Percentiles rank a stretch among this genome's conserved stretches.
Conservation (phyloP, 805 yeast species). For the Yamadazyma insecticola region DNA sequence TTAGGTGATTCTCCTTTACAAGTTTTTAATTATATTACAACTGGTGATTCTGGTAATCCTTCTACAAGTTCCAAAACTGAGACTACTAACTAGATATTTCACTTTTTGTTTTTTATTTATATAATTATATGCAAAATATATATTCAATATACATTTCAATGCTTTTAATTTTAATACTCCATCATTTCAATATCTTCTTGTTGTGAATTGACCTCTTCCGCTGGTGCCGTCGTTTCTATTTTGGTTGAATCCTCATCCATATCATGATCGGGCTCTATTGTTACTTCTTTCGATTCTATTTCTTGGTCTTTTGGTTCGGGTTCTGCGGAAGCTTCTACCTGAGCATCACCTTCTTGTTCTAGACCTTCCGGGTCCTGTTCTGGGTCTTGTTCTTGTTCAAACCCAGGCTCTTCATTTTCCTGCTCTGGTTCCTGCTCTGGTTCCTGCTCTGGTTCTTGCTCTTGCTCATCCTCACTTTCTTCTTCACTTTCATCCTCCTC, state of each 20-base stretch:
- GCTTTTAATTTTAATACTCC: no score
- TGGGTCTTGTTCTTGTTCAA: neutral
- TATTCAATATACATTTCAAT: no score
- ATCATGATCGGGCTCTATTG: neutral
- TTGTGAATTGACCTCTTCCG: neutral
- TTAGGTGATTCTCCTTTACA: constrained; percentile 61
- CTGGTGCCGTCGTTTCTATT: neutral
- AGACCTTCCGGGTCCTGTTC: neutral
- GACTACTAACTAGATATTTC: no score
- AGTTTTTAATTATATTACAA: constrained; percentile 53
- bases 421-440: neutral
- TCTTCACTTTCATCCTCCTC: constrained; percentile 19
- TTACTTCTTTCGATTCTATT: neutral
- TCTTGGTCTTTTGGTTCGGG: neutral
- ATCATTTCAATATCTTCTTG: neutral
- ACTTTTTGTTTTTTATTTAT: no score
- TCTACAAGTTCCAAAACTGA: no score
- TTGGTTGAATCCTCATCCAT: neutral
- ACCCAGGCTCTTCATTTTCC: neutral
- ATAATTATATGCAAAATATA: no score
- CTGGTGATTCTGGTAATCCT: constrained; percentile 30
- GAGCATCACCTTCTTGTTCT: no score
- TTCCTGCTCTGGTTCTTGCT: neutral
- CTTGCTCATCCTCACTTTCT: constrained; percentile 8
- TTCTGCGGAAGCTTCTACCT: neutral